Conservation (phyloP, 1,139 yeast genomes). For the Sugiyamaella pinicola region DNA sequence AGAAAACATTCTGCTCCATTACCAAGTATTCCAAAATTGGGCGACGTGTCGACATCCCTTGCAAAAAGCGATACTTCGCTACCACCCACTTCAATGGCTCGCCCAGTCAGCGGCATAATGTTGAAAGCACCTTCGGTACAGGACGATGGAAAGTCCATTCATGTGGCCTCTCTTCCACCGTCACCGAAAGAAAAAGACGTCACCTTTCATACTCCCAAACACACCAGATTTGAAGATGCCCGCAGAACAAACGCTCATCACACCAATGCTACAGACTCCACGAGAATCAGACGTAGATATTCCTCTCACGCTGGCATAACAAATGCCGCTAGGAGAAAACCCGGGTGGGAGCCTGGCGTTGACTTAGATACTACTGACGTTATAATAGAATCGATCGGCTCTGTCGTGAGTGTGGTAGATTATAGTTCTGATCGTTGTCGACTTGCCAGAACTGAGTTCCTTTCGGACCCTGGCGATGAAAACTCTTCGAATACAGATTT, state of each 20-base stretch:
- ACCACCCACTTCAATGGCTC: constrained; percentile 1
- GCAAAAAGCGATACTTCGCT: background rate
- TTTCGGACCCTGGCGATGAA: constrained; percentile 22
- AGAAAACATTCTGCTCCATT: background rate
- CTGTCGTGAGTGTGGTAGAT: constrained; percentile 53
- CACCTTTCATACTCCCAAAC: background rate
- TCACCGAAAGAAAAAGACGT: background rate
- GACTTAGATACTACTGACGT: constrained; percentile 53
- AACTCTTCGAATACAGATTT: constrained; percentile 16
- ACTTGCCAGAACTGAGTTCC: constrained; percentile 43
- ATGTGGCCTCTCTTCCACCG: background rate
- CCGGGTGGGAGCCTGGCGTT: constrained; percentile 60
- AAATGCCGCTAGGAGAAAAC: constrained; percentile 36
- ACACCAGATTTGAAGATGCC: constrained; percentile 1
- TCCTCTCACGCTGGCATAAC: constrained; percentile 27
- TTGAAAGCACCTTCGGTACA: too few relatives aligned
- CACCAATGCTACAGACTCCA: background rate
- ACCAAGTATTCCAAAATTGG: background rate
- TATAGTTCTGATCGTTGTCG: constrained; percentile 47
- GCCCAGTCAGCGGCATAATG: too few relatives aligned
- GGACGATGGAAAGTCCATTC: background rate
- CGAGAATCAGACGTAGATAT: constrained; percentile 24
- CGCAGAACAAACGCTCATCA: background rate
- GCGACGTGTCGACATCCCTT: background rate
- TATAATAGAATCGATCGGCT: constrained; percentile 51